Base-by-base conservation (phyloP, 805 yeast genomes). In the Saccharomycopsis javanensis region DNA sequence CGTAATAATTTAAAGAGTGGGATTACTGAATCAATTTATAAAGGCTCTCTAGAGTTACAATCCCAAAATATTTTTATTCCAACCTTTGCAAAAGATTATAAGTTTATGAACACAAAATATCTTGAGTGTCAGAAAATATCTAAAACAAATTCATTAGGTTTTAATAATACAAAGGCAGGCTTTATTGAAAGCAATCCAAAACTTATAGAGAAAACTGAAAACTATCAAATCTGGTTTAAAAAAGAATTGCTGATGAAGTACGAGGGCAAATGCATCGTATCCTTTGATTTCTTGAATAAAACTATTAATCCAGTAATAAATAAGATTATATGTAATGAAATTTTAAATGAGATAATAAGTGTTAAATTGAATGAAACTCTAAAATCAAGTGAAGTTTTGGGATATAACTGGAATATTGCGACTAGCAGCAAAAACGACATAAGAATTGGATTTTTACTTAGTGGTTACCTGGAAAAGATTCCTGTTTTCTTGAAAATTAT, bases 381-480 rank as follows among this genome's bases (percentile, higher is more conserved):
- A 1, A 86, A 85, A 64, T 77, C 79, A 1, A 75, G 82, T 0
- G 79, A 82, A 57, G 65, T 74, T n/a, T 58, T 82, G 8, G 81
- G 83, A 1, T 82, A 75, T 63, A 65, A 77, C 0, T 85, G 85
- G 79, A 82, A 79, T 18, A 60, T 85, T 0, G 71, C 68, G 37
- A 79, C 88, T 0, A 79, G 84, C 3, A 59, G 72, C 13, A 78
- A 78, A 61, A 83, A 86, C 4, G 80, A 76, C 54, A 74, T 76
- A 0, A 77, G 83, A 5, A 64, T 86, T 5, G 67, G 76, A 0
- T 63, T 85, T n/a, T 77, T 76, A 3, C 65, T 82, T 0, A 69
- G 77, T 28, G 92, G 94, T 0, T 76, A 77, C n/a, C 63, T 66
- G 0, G 67, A 68, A 30, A 77, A 79, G 1, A 68, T 78, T 4